Evolutionary conservation across 1,139 yeast genomes (phyloP), one percentile per base, ranked within the genome.

Genomic region (Scheffersomyces parashehatae): DNA sequence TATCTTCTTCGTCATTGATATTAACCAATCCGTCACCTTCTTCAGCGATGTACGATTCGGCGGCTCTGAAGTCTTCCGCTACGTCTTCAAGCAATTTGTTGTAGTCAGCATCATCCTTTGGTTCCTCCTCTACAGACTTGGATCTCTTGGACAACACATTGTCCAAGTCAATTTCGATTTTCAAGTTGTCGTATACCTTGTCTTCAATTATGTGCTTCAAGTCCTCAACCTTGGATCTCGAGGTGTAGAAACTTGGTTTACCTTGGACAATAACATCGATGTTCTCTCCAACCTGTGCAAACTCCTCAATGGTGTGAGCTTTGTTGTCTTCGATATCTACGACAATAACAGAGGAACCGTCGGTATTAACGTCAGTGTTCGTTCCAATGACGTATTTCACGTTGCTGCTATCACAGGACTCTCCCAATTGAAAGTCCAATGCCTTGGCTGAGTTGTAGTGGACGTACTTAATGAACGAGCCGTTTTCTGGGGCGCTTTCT

Each of bases 51-150:
- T 67, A 56, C 9, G 68, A 53, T 46, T 68, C 68, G 13, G 73
- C 75, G 6, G 56, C 60, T 37, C 55, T 54, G 48, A 71, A 61
- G 39, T 69, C 76, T 20, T 57, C 56, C 45, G 64, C 71, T 29
- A 70, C 60, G 48, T 69, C 73, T 28, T 55, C 62, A 37, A 55
- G 49, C n/a, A 62, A 43, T 30, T 50, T 42, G 16, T 52, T 55
- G 30, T 49, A 49, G n/a, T 50, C 51, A 11, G 49, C 58, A 3
- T 45, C 54, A 10, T 47, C 50, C 16, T 29, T 47, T 9, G 41
- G 40, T 14, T 41, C 38, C 46, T 45, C 46, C 38, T 29, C 26
- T 29, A 37, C 13, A 29, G 28, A 28, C 5, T 29, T 37, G 15
- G 42, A 42, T 38, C 58, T 46, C 43, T 55, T 54, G 28, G 41